Base-by-base conservation (phyloP, 805 yeast genomes). In the Priceomyces carsonii region DNA sequence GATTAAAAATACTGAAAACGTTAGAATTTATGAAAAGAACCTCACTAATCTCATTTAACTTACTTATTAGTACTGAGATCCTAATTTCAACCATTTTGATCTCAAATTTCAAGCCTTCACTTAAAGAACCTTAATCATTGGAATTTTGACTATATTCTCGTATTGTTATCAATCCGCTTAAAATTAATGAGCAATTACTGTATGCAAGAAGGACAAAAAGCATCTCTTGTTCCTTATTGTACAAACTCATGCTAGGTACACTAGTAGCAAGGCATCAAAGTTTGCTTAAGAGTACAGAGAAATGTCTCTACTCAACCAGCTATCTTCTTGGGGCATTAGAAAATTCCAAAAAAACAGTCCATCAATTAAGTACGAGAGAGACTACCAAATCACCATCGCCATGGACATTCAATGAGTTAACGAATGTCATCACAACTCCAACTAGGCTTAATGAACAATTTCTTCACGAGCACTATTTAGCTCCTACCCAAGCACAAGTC, bases 1-100 rank as follows among this genome's bases (percentile, higher is more conserved):
- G 6, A 48, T 18, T 9, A 56, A 26, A 35, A 68, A 61, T 10
- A 46, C 69, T 63, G 15, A 33, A 13, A 26, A 3, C 9, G 31
- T 35, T 40, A 29, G 46, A 33, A 19, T 10, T 12, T 14, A 13
- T 3, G 9, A 6, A 25, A 9, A 8, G 18, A 24, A 27, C 8
- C 12, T 16, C 17, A 8, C 7, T 19, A 6, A 6, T 12, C 6
- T 20, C 10, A 3, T 12, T 28, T 13, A 31, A 48, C 58, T 18
- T 48, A 53, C 58, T 39, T 23, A 50, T 37, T n/a, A 46, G 40
- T 3, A 50, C 53, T 9, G 55, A 48, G 15, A 42, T 37, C 14
- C 55, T 45, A 13, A 50, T 40, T 17, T 44, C 33, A n/a, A 44
- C 41, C 53, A 48, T 48, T 14, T 13, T n/a, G n/a, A n/a, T n/a